Evolutionary conservation across 805 yeast species (phyloP).

Genomic region (Scheffersomyces ergatensis): DNA sequence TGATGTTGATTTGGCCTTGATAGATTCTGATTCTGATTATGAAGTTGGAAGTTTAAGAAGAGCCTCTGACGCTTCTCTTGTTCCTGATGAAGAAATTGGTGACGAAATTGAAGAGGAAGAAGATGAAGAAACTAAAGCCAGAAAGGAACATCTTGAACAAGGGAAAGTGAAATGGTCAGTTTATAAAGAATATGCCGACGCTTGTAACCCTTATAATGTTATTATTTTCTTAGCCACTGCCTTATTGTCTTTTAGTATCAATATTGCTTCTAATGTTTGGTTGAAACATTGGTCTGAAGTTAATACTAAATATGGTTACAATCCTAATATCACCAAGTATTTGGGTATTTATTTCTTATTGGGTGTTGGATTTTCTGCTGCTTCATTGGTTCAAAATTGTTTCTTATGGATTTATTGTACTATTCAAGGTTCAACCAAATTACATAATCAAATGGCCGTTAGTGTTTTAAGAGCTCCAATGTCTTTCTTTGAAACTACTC

Average conservation of each 20-base stretch:
- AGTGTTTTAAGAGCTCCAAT: slow-evolving; percentile 84
- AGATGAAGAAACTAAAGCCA: slow-evolving; percentile 36
- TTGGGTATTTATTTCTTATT: slow-evolving; percentile 71
- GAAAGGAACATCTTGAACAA: slow-evolving; percentile 82
- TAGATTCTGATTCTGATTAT: slow-evolving; percentile 28
- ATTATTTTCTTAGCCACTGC: slow-evolving; percentile 53
- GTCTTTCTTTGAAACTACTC: slow-evolving; percentile 95
- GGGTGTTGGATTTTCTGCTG: slow-evolving; percentile 65
- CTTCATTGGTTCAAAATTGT: slow-evolving; percentile 63
- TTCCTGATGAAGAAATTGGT: slow-evolving; percentile 32
- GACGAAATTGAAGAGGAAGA: slow-evolving; percentile 35
- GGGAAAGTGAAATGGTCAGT: slow-evolving; percentile 92
- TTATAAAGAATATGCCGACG: slow-evolving; percentile 78
- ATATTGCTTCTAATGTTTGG: slow-evolving; percentile 83
- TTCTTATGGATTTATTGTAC: slow-evolving; percentile 79
- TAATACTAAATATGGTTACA: slow-evolving; percentile 64
- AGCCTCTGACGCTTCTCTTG: slow-evolving; percentile 58
- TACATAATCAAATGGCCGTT: slow-evolving; percentile 74
- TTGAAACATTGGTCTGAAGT: slow-evolving; percentile 96
- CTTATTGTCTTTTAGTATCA: slow-evolving; percentile 54
- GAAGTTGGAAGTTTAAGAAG: slow-evolving; percentile 48
- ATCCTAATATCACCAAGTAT: slow-evolving; percentile 71
- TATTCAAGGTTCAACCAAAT: slow-evolving; percentile 71
- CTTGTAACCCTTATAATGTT: slow-evolving; percentile 76
- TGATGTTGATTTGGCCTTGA: slow-evolving; percentile 22